phyloP scores from a whole-genome alignment of 1,284 basidiomycete species.

The Ganoderma leucocontextum region DNA sequence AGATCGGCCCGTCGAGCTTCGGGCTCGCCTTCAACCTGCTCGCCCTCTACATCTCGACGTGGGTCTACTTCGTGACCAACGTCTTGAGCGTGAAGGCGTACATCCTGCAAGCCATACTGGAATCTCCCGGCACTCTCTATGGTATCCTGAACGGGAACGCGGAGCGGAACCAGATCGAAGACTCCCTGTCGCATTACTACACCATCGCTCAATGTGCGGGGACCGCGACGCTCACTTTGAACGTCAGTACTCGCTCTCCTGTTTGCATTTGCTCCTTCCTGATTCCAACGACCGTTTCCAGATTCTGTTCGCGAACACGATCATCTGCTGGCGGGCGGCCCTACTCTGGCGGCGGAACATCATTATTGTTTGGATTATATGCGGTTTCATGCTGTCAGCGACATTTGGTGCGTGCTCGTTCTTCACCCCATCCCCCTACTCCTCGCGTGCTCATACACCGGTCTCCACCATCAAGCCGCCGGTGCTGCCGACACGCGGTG shows the following conservation, averaged over 20 bases:
- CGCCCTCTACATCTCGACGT: constrained; percentile 2
- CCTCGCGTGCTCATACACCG: not conserved
- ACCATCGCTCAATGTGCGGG: not conserved
- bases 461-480: not conserved
- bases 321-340: not conserved
- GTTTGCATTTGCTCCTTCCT: not conserved
- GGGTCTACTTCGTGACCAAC: constrained; percentile 1
- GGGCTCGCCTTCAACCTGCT: not conserved
- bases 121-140: not conserved
- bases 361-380: not conserved
- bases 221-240: not conserved
- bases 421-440: not conserved
- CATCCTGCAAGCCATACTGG: not conserved
- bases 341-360: not conserved
- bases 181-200: not conserved
- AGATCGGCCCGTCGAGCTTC: constrained; percentile 3
- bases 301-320: constrained; percentile 3
- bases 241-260: not conserved
- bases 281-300: not conserved
- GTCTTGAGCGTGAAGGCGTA: not conserved
- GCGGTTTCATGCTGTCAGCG: not conserved
- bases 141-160: not conserved
- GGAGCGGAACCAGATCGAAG: not conserved
- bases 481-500: not conserved
- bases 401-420: not conserved